Evolutionary conservation across 805 yeast species (phyloP), one percentile per base, ranked within the genome.

Genomic region (Yarrowia bubula): DNA sequence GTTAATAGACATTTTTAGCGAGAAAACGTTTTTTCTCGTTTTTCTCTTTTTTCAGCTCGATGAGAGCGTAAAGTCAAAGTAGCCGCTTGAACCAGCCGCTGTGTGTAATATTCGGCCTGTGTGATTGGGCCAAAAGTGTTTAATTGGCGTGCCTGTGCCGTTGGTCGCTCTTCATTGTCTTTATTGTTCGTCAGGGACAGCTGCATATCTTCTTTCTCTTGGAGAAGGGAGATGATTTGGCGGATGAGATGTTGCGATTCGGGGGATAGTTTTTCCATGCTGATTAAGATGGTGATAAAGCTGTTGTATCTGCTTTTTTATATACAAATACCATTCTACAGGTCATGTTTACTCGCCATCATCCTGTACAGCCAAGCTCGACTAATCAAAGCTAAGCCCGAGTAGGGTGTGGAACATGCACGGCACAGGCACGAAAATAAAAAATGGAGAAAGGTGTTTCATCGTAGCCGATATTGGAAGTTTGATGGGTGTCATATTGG

Each of bases 71-170:
- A 55, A 55, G 28, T n/a, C 61, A 55, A 55, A 31, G 47, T 39
- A 2, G 47, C 61, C 2, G 61, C 61, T 38, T 41, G 46, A 13
- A 55, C 61, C 41, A 55, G 61, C 46, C 61, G 46, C 47, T 41
- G 61, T 31, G 61, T 55, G 47, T 31, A 55, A 22, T 55, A 55
- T 39, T 55, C 38, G 15, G 46, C 46, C 47, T 55, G 47, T 31
- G 61, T 55, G 61, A 55, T 55, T 55, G 61, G 61, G 47, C 61
- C 61, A 38, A 35, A 31, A n/a, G 32, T 32, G 3, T 17, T 8
- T 22, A 8, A 7, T 8, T 22, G 43, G 17, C 31, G 61, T 15
- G 61, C 3, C 4, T 46, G 11, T 11, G 44, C 15, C 6, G 38
- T 7, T 39, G 11, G 2, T 22, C 18, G 35, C 22, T 38, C 58